A percentile compares a stretch with the other conserved stretches of the same genome.
These are phyloP conservation scores for Ampelocalamus luodianensis DNA, from an alignment of 176 grass and related monocot genomes.

Conservation along the genomic window DNA sequence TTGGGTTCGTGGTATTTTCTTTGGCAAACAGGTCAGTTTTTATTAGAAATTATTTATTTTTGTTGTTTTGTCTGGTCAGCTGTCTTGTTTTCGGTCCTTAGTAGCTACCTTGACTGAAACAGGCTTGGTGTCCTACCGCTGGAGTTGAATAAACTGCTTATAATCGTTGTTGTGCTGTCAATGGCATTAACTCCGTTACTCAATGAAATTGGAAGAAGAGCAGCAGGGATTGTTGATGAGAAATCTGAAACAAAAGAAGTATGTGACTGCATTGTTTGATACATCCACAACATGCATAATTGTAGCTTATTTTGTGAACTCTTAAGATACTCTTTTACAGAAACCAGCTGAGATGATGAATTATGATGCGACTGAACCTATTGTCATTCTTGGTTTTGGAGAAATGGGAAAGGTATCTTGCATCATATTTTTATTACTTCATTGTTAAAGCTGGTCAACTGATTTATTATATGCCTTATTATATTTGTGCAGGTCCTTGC, in stretches of 20 bases:
- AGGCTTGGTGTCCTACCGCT: constrained; percentile 97
- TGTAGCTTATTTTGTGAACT: constrained; percentile 35
- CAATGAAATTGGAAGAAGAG: constrained; percentile 85
- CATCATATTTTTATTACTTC: constrained; percentile 33
- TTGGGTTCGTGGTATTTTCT: constrained; percentile 97
- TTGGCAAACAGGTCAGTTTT: constrained; percentile 83
- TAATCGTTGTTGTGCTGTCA: constrained; percentile 95
- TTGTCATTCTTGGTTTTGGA: constrained; percentile 94
- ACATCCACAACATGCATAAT: constrained; percentile 7
- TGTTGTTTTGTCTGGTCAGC: not conserved
- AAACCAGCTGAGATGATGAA: constrained; percentile 66
- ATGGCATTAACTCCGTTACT: constrained; percentile 96
- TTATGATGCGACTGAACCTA: constrained; percentile 84
- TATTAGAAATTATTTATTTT: not conserved
- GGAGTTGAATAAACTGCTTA: constrained; percentile 97
- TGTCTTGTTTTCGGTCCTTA: constrained; percentile 27
- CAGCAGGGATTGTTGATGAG: constrained; percentile 72
- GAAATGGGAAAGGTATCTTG: constrained; percentile 84
- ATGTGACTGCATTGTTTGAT: constrained; percentile 22
- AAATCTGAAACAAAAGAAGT: constrained; percentile 82
- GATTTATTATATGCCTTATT: not conserved
- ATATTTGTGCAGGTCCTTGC: constrained; percentile 78
- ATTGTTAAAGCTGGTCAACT: not conserved
- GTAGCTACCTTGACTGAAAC: constrained; percentile 14
- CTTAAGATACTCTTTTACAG: constrained; percentile 54